Evolutionary conservation across 139 green algal genomes (phyloP), one percentile per base, ranked within the genome.

Genomic region (Choricystis sp.): DNA sequence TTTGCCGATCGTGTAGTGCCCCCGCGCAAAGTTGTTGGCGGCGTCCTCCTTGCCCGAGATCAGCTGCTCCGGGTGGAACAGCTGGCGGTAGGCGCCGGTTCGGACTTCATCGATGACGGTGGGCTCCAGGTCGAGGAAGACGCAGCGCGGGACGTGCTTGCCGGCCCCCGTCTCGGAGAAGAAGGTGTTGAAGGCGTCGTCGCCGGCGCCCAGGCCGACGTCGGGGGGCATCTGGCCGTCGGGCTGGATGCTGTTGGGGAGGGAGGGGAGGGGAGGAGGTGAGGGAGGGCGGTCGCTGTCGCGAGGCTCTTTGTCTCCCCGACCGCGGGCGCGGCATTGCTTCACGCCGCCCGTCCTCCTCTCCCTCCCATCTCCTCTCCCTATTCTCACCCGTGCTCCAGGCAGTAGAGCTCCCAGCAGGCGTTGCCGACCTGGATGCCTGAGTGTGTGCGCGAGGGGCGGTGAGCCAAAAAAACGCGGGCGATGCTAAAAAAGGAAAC

Each of bases 381-480:
- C 69, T 66, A n/a, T n/a, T n/a, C n/a, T 66, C 49, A 71, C 66
- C 67, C 89, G 73, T 96, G 89, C 83, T 96, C 89, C 63, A 96
- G 78, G 84, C 90, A 97, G 83, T 97, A 98, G 26, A 98, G 85
- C 85, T 98, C 91, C 91, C 91, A 98, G 89, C 91, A 98, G 83
- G 91, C 88, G 69, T 98, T 98, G 69, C 91, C 91, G 62, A 95
- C 87, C 82, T 95, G 85, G 62, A 79, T 76, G 49, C 73, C 73
- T 62, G 58, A 49, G 27, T 30, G 24, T n/a, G 9, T 52, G 40
- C 9, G 40, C 9, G 40, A 16, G 40, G 9, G 40, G 40, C 9
- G 40, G 16, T 9, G 40, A 52, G 40, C 9, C 9, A 16, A 16
- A 16, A 16, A 52, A 16, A 52, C 9, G 40, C 40, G 40, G 9